phyloP scores from a whole-genome alignment of 345 rosid genomes.

The Murraya koenigii region DNA sequence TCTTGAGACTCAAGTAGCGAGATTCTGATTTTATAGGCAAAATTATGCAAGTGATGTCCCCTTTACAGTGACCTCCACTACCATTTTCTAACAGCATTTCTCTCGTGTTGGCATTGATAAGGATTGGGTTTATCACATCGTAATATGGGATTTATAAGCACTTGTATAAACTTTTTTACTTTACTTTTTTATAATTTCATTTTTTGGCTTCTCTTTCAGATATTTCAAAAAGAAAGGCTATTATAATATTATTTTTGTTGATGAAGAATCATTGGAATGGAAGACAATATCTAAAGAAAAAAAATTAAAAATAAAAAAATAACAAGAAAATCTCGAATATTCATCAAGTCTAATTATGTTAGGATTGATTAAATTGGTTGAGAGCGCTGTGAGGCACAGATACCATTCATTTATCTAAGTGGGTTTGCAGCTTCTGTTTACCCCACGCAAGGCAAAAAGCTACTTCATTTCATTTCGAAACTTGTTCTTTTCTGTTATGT shows the following conservation, averaged over 20 bases:
- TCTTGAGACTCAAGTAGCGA: background rate
- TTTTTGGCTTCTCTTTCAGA: background rate
- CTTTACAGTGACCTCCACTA: conserved; percentile 17
- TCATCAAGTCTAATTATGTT: background rate
- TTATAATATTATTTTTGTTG: background rate
- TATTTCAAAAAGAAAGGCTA: background rate
- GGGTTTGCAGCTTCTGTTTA: conserved; percentile 5
- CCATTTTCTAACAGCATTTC: background rate
- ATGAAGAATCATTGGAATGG: background rate
- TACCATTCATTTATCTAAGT: background rate
- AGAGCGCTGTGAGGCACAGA: background rate
- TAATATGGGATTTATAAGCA: background rate
- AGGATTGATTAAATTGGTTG: background rate
- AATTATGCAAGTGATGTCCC: background rate
- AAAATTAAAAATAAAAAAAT: background rate
- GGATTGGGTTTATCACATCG: background rate
- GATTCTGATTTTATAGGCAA: conserved; percentile 2
- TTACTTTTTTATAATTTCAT: background rate
- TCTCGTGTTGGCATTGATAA: background rate
- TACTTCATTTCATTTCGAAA: background rate
- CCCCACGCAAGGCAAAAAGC: conserved; percentile 18
- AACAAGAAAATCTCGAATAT: background rate
- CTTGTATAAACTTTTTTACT: background rate
- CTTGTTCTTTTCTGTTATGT: background rate
- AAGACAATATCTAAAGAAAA: background rate